Evolutionary conservation across 805 yeast species (phyloP).

Genomic region (Teunomyces cretensis): DNA sequence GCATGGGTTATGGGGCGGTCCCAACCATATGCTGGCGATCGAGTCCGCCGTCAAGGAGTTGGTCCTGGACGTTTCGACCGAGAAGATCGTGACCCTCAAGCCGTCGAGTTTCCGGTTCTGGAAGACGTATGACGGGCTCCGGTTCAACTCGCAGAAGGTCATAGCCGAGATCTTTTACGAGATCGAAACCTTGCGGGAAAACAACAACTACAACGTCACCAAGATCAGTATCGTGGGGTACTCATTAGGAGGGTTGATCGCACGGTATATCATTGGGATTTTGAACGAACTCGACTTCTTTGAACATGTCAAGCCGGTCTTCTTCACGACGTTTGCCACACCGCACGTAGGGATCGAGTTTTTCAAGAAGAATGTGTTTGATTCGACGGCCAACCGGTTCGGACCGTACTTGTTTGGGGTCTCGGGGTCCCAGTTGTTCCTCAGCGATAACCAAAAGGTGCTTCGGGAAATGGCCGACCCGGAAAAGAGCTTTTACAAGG

Average conservation of each 20-base stretch:
- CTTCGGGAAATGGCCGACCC: conserved; percentile 57
- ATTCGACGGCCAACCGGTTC: conserved; percentile 28
- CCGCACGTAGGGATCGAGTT: conserved; percentile 45
- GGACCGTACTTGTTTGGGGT: conserved; percentile 38
- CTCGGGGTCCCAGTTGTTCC: conserved; percentile 36
- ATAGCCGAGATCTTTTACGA: conserved; percentile 39
- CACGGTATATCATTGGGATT: conserved; percentile 40
- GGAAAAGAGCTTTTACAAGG: conserved; percentile 48
- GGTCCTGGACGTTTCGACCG: conserved; percentile 18
- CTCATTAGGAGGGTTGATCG: conserved; percentile 43
- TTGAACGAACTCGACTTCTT: conserved; percentile 36
- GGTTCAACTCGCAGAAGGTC: conserved; percentile 34
- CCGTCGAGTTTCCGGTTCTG: conserved; percentile 43
- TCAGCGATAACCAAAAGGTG: conserved; percentile 41
- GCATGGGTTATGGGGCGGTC: conserved; percentile 47
- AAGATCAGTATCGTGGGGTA: conserved; percentile 42
- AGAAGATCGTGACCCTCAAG: conserved; percentile 33
- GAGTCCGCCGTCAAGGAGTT: conserved; percentile 31
- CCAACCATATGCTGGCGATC: conserved; percentile 39
- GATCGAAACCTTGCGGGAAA: conserved; percentile 35
- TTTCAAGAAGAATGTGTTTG: conserved; percentile 32
- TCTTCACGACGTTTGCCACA: conserved; percentile 43
- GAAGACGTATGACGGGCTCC: conserved; percentile 45
- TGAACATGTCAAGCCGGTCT: conserved; percentile 34
- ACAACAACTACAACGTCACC: conserved; percentile 26